Evolutionary conservation across 2,329 filamentous ascomycete species (phyloP).

Genomic region (Metarhizium robertsii): DNA sequence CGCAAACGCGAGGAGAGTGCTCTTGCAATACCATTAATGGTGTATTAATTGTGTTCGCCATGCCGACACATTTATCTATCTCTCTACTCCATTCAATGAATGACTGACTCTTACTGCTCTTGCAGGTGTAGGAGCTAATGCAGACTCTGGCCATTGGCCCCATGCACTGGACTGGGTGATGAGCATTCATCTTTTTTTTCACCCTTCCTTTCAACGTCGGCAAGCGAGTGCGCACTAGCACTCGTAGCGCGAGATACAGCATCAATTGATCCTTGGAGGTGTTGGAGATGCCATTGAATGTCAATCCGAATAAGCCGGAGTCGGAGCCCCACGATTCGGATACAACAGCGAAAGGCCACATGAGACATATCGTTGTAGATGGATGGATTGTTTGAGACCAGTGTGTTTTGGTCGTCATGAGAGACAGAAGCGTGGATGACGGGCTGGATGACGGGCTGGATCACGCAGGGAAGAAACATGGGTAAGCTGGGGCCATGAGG

Average conservation of each 20-base stretch:
- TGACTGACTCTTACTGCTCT: not conserved
- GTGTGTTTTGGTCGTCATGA: constrained; percentile 1
- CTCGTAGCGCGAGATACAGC: too few species aligned
- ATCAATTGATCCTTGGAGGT: too few species aligned
- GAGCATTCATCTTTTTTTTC: not conserved
- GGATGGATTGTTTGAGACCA: not conserved
- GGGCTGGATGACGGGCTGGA: not conserved
- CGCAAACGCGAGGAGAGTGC: too few species aligned
- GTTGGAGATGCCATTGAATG: too few species aligned
- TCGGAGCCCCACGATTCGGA: not conserved
- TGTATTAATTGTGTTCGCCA: not conserved
- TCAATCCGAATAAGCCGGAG: too few species aligned
- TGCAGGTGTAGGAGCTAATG: not conserved
- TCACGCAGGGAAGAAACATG: constrained; percentile 1
- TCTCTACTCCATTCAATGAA: too few species aligned
- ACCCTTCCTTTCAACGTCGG: not conserved
- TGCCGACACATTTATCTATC: not conserved
- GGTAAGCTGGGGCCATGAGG: not conserved
- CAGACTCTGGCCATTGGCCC: not conserved
- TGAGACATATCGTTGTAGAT: not conserved
- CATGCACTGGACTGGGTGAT: not conserved
- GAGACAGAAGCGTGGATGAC: constrained; percentile 1
- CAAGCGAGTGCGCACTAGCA: too few species aligned
- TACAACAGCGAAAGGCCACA: not conserved
- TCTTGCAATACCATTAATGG: not conserved